Percentiles rank a stretch among this genome's conserved stretches.
phyloP scores from a whole-genome alignment of 2,329 filamentous ascomycete species.

The Beauveria pseudobassiana region DNA sequence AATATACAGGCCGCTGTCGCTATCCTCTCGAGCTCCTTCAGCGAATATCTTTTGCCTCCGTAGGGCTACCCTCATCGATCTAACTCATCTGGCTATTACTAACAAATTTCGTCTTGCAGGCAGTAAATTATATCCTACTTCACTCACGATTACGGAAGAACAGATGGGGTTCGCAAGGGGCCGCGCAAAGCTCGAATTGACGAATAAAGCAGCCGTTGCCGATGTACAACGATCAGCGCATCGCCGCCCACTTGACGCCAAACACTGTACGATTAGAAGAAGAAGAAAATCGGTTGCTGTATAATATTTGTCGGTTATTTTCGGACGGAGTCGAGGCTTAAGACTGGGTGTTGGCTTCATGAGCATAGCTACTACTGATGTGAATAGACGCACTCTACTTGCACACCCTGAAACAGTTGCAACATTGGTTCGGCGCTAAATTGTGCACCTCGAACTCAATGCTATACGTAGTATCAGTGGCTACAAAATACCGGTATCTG shows the following conservation, averaged over 20 bases:
- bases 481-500: neutral
- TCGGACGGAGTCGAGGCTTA: neutral
- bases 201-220: neutral
- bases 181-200: neutral
- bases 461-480: neutral
- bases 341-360: neutral
- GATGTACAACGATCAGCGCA: neutral
- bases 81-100: neutral
- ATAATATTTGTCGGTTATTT: conserved; percentile 2
- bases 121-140: conserved; percentile 6
- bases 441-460: neutral
- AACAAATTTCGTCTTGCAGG: neutral
- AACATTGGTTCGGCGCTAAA: neutral
- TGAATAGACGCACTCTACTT: conserved; percentile 4
- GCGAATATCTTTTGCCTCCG: conserved; percentile 61
- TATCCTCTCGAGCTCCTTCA: conserved; percentile 60
- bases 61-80: conserved; percentile 26
- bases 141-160: neutral
- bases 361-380: neutral
- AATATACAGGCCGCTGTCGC: conserved; percentile 50
- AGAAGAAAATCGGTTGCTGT: neutral
- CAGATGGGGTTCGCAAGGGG: neutral
- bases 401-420: neutral
- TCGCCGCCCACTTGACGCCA: neutral
- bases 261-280: conserved; percentile 4